phyloP scores from a whole-genome alignment of 2,329 filamentous ascomycete genomes.

The Atkinsonella hypoxylon region DNA sequence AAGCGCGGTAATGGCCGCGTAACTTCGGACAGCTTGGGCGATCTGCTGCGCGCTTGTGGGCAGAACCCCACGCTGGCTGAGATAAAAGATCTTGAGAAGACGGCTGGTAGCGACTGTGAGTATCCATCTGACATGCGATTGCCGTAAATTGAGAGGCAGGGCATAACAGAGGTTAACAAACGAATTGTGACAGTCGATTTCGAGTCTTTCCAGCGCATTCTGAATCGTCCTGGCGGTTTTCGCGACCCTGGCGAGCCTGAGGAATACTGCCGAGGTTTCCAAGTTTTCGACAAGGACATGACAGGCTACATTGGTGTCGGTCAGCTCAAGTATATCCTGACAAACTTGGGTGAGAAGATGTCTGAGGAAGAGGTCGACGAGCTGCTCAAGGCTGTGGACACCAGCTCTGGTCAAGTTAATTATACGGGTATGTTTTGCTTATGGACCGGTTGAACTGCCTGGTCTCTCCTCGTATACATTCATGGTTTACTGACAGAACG shows the following conservation, averaged over 20 bases:
- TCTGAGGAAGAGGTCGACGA: conserved; percentile 97
- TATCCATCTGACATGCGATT: conserved; percentile 15
- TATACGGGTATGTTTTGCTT: conserved; percentile 63
- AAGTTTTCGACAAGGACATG: conserved; percentile 99
- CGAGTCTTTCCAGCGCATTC: conserved; percentile 89
- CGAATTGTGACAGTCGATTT: conserved; percentile 69
- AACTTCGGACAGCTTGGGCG: conserved; percentile 72
- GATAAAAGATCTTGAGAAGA: conserved; percentile 86
- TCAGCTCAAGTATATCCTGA: conserved; percentile 95
- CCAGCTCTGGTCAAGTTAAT: conserved; percentile 91
- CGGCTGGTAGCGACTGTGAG: conserved; percentile 82
- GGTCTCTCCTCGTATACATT: neutral
- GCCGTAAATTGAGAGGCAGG: too few species aligned
- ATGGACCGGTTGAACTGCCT: neutral
- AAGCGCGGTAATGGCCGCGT: conserved; percentile 97
- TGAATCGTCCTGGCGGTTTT: conserved; percentile 96
- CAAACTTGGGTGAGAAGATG: conserved; percentile 98
- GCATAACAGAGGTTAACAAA: neutral
- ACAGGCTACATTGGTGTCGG: conserved; percentile 96
- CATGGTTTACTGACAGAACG: conserved; percentile 3
- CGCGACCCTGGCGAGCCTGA: conserved; percentile 95
- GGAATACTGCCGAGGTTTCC: conserved; percentile 96
- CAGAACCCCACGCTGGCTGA: conserved; percentile 95
- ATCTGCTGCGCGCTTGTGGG: conserved; percentile 89
- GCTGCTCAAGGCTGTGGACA: conserved; percentile 95